Evolutionary conservation across 2,329 filamentous ascomycete genomes (phyloP), one percentile per base, ranked within the genome.

Genomic region (Ceratocystis variospora): DNA sequence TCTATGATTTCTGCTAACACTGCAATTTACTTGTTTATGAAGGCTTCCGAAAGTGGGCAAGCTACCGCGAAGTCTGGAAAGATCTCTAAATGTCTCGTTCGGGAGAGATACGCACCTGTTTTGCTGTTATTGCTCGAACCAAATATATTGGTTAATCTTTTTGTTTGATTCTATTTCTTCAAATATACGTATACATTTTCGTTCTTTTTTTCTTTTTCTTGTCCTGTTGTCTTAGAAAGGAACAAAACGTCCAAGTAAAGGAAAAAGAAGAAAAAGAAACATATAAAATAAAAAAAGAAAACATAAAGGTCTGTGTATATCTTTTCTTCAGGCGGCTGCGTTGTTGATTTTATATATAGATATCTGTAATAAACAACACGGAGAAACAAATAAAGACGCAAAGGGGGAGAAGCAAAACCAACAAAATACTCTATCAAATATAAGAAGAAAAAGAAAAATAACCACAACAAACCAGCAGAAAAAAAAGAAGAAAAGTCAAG

Each of bases 41-140:
- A 85, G 83, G 83, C 12, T 85, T 84, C 70, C 76, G 76, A 67
- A 81, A 80, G 72, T 85, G 82, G 83, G 81, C 82, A 61, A 76
- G 74, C 69, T 85, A 85, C 71, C 77, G 74, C 72, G 81, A 84
- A 65, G 74, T 81, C 19, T 85, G 81, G 81, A 77, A 77, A 67
- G 73, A 77, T 70, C 70, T 76, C 64, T 61, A 53, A 55, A 37
- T 10, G 37, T 8, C 37, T 37, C 15, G 41, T 50, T 64, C 17
- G 19, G 48, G 10, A 15, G 17, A 22, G 19, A 25, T 19, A 15
- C 48, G 25, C 48, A 15, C 5, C 45, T 48, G 19, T 48, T 48
- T 48, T 48, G 5, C 5, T 48, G 15, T 19, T 19, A 15, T 10
- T 25, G 19, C 5, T 53, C 22, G 48, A 53, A 53, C 19, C 19